These are phyloP conservation scores for Tuber magnatum DNA, from an alignment of 495 filamentous ascomycete genomes.

Conservation along the genomic window DNA sequence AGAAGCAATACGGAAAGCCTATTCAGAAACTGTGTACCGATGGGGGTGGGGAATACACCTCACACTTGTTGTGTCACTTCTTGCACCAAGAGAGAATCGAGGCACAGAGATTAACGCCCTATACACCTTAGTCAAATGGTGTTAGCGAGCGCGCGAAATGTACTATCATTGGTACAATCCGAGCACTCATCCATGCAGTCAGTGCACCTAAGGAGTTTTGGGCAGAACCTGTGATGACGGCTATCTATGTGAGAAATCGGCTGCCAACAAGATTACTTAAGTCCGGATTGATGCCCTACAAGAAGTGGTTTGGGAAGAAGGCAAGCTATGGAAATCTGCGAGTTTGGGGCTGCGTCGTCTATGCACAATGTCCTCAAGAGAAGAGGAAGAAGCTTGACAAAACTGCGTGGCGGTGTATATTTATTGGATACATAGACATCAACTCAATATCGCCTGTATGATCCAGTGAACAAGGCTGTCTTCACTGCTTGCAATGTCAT, in stretches of 20 bases:
- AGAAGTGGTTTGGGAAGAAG: too few species aligned
- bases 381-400: too few species aligned
- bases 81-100: background rate
- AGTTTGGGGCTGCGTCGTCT: too few species aligned
- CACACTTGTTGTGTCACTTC: background rate
- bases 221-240: background rate
- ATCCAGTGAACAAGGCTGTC: too few species aligned
- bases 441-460: too few species aligned
- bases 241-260: constrained; percentile 5
- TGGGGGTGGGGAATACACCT: constrained; percentile 7
- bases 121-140: constrained; percentile 5
- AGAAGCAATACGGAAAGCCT: background rate
- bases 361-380: too few species aligned
- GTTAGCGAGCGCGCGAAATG: constrained; percentile 1
- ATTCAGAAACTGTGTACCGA: background rate
- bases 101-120: background rate
- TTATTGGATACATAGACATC: too few species aligned
- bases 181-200: background rate
- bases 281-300: too few species aligned
- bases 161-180: background rate
- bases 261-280: background rate
- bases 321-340: too few species aligned
- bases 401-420: too few species aligned
- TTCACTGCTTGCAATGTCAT: too few species aligned
- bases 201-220: background rate